phyloP scores from a whole-genome alignment of 78 protist genomes.

The Acrasis kona region DNA sequence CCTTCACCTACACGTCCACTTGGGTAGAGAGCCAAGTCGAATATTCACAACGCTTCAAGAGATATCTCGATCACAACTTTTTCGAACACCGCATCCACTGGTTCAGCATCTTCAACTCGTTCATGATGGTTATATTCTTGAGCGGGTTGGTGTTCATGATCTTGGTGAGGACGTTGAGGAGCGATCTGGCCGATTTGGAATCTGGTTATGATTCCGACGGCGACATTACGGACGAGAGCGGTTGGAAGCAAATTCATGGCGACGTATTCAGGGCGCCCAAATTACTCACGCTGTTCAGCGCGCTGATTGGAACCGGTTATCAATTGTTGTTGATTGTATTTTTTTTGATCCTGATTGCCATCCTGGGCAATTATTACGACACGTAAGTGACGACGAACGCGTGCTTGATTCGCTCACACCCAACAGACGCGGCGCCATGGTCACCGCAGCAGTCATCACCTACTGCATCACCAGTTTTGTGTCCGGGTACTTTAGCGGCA shows the following conservation, averaged over 20 bases:
- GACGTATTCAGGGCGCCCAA: conserved; percentile 73
- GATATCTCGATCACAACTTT: conserved; percentile 67
- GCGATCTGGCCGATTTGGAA: conserved; percentile 42
- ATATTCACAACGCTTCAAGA: conserved; percentile 53
- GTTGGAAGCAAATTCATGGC: conserved; percentile 69
- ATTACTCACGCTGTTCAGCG: conserved; percentile 22
- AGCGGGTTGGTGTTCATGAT: conserved; percentile 61
- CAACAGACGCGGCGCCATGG: conserved; percentile 50
- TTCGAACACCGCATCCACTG: conserved; percentile 88
- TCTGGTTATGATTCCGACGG: neutral
- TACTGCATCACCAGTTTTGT: conserved; percentile 46
- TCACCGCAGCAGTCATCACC: conserved; percentile 20
- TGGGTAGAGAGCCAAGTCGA: conserved; percentile 23
- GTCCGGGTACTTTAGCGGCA: conserved; percentile 39
- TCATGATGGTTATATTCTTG: conserved; percentile 83
- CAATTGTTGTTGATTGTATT: conserved; percentile 38
- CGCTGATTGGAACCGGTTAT: conserved; percentile 58
- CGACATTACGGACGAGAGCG: conserved; percentile 48
- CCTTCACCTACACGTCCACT: conserved; percentile 25
- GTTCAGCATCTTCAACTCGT: conserved; percentile 77
- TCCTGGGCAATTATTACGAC: conserved; percentile 24
- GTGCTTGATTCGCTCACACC: too few species aligned
- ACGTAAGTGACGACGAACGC: too few species aligned
- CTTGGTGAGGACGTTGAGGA: conserved; percentile 58
- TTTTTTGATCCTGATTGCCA: conserved; percentile 29